Evolutionary conservation across 257 asterid species (phyloP).

Genomic region (Solanum bukasovii): DNA sequence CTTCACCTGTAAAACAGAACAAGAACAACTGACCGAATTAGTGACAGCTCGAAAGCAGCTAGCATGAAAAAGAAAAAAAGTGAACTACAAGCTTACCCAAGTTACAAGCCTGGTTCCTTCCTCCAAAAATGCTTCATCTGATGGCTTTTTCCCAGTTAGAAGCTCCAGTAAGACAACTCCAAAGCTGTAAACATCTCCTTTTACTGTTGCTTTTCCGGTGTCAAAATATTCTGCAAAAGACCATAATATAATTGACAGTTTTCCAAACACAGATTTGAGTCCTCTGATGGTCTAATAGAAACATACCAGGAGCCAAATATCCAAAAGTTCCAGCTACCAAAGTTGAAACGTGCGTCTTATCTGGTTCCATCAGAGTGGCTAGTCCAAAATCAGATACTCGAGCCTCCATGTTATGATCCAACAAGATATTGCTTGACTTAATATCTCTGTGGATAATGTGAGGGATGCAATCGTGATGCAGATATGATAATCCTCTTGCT

Average conservation of each 20-base stretch:
- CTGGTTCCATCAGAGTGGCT: conserved; percentile 79
- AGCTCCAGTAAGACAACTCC: conserved; percentile 90
- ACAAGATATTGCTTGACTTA: conserved; percentile 71
- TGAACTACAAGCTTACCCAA: conserved; percentile 45
- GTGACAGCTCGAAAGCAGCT: not conserved
- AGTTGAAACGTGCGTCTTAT: conserved; percentile 82
- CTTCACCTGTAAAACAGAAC: conserved; percentile 50
- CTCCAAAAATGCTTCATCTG: conserved; percentile 72
- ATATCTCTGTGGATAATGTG: conserved; percentile 86
- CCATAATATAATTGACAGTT: not conserved
- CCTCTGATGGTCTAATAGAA: not conserved
- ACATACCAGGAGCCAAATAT: conserved; percentile 80
- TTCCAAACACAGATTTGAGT: not conserved
- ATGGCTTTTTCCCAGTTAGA: conserved; percentile 71
- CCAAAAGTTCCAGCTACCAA: conserved; percentile 89
- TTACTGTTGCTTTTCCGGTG: conserved; percentile 77
- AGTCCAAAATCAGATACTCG: conserved; percentile 79
- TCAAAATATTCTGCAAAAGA: conserved; percentile 70
- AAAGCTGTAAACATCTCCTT: conserved; percentile 89
- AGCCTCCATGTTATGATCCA: conserved; percentile 70
- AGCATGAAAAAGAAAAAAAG: not conserved
- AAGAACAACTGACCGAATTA: not conserved
- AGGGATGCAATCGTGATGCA: conserved; percentile 87
- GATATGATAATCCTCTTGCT: conserved; percentile 83
- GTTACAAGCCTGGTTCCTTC: conserved; percentile 91